phyloP scores from a whole-genome alignment of 2,329 filamentous ascomycete genomes.

The Lecanosticta acicola region DNA sequence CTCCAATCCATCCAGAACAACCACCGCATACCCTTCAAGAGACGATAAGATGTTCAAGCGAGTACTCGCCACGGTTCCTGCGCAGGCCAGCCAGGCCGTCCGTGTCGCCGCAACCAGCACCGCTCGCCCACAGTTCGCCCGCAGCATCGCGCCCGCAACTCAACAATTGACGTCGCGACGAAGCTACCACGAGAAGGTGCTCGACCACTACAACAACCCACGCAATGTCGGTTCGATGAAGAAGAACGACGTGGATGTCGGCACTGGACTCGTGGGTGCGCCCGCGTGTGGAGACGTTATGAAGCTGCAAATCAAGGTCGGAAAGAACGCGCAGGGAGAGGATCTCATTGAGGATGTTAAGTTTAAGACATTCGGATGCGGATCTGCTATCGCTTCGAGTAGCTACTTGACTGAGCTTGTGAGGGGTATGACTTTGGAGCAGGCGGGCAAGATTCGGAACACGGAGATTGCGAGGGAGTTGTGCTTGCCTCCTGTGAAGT shows the following conservation, averaged over 20 bases:
- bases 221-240: conserved; percentile 73
- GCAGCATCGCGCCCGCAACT: conserved; percentile 40
- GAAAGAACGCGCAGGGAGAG: conserved; percentile 57
- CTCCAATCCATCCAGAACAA: not conserved
- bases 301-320: conserved; percentile 89
- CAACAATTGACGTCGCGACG: conserved; percentile 37
- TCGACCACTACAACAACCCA: conserved; percentile 78
- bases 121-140: conserved; percentile 38
- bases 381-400: conserved; percentile 87
- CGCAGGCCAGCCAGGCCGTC: conserved; percentile 47
- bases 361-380: conserved; percentile 97
- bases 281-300: conserved; percentile 89
- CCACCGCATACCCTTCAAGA: not conserved
- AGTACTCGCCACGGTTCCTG: conserved; percentile 50
- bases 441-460: conserved; percentile 88
- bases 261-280: conserved; percentile 85
- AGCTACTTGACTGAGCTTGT: conserved; percentile 94
- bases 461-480: conserved; percentile 98
- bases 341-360: conserved; percentile 91
- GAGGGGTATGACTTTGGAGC: conserved; percentile 90
- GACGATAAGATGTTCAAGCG: conserved; percentile 51
- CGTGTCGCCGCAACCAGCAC: conserved; percentile 46
- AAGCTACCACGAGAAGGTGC: conserved; percentile 62
- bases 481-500: conserved; percentile 79
- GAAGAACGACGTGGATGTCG: conserved; percentile 76